phyloP scores from a whole-genome alignment of 2,329 filamentous ascomycete genomes.

The Cercospora sp. region DNA sequence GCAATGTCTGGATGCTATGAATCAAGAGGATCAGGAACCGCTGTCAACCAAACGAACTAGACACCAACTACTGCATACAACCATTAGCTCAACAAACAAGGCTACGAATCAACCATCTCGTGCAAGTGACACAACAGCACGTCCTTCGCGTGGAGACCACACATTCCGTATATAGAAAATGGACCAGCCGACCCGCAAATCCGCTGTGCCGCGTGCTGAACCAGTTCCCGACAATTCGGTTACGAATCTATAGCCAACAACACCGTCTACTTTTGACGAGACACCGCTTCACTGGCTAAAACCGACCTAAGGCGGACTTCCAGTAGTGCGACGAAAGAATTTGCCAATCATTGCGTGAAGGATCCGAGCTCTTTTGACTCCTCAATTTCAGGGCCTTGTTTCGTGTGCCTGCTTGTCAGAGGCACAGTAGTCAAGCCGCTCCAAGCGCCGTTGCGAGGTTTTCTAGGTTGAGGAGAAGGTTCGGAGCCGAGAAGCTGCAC shows the following conservation, averaged over 20 bases:
- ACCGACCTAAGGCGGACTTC: slow-evolving; percentile 12
- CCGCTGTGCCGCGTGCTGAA: not conserved
- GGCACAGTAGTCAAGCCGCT: not conserved
- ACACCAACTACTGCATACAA: slow-evolving; percentile 16
- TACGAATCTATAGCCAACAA: not conserved
- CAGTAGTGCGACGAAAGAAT: not conserved
- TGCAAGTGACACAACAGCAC: slow-evolving; percentile 2
- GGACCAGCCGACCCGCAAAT: not conserved
- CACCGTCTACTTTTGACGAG: slow-evolving; percentile 10
- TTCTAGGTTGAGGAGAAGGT: slow-evolving; percentile 5
- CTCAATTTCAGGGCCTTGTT: not conserved
- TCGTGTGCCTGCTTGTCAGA: slow-evolving; percentile 1
- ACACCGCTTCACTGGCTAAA: slow-evolving; percentile 7
- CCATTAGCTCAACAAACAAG: slow-evolving; percentile 8
- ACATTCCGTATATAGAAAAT: not conserved
- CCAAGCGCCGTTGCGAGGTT: not conserved
- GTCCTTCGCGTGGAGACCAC: slow-evolving; percentile 1
- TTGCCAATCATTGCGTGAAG: slow-evolving; percentile 7
- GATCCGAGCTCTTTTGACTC: not conserved
- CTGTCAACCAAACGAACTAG: slow-evolving; percentile 8
- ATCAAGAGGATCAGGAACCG: not conserved
- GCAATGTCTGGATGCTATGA: not conserved
- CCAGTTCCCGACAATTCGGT: not conserved
- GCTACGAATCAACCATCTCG: slow-evolving; percentile 6
- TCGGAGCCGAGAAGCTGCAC: slow-evolving; percentile 7